A percentile compares a stretch with the other conserved stretches of the same genome.
These are phyloP conservation scores for Fusarium liriodendri DNA, from an alignment of 2,329 filamentous ascomycete species.

Conservation along the genomic window DNA sequence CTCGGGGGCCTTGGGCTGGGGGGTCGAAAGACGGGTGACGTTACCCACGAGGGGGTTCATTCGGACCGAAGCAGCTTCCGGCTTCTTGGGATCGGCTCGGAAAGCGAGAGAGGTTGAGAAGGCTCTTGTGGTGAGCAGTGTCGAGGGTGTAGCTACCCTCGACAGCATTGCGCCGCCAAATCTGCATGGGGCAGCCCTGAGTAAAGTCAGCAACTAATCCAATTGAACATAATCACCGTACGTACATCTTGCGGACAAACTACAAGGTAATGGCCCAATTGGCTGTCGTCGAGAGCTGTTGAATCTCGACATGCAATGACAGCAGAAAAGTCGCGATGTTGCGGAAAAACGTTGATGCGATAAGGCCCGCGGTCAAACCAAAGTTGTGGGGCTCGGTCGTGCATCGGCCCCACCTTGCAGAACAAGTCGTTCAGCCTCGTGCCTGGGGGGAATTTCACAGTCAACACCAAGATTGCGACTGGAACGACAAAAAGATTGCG, in stretches of 20 bases:
- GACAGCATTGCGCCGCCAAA: conserved; percentile 47
- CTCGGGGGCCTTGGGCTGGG: conserved; percentile 18
- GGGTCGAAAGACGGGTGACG: conserved; percentile 11
- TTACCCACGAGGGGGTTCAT: conserved; percentile 49
- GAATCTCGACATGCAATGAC: conserved; percentile 6
- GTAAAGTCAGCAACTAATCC: conserved; percentile 3
- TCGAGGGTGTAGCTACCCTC: conserved; percentile 40
- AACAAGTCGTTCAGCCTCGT: conserved; percentile 43
- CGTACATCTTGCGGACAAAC: conserved; percentile 38
- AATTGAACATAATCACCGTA: not conserved
- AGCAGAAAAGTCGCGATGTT: conserved; percentile 42
- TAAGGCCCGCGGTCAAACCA: conserved; percentile 12
- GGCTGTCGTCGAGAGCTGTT: conserved; percentile 33
- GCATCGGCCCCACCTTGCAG: conserved; percentile 35
- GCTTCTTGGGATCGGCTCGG: conserved; percentile 32
- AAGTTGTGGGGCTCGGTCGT: conserved; percentile 27
- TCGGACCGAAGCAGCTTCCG: conserved; percentile 26
- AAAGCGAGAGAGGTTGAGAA: conserved; percentile 49
- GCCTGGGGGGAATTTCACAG: conserved; percentile 28
- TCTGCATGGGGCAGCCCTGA: conserved; percentile 44
- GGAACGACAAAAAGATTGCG: conserved; percentile 17
- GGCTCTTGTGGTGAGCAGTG: conserved; percentile 36
- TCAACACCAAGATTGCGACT: conserved; percentile 32
- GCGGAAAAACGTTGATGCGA: conserved; percentile 49
- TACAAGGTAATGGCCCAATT: conserved; percentile 33